A percentile compares a stretch with the other conserved stretches of the same genome.
Conservation (phyloP, 1,284 basidiomycete species). For the Sparassis latifolia region DNA sequence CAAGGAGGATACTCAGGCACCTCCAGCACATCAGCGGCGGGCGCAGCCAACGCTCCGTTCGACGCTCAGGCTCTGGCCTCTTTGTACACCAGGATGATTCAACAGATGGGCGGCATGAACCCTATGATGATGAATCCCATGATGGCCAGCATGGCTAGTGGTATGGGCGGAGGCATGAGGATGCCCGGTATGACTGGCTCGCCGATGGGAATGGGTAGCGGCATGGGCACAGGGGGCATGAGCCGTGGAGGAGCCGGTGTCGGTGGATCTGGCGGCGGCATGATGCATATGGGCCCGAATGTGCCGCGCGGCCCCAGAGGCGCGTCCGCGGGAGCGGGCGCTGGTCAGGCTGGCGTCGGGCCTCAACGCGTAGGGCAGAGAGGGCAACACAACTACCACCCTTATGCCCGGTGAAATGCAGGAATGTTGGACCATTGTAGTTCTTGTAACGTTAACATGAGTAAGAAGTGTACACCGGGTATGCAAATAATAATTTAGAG, state of each 20-base stretch:
- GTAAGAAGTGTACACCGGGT: too few relatives aligned
- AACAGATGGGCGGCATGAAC: constrained; percentile 56
- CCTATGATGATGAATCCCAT: constrained; percentile 42
- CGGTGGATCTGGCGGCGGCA: constrained; percentile 20
- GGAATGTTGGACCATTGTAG: too few relatives aligned
- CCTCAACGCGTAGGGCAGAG: constrained; percentile 68
- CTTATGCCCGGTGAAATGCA: constrained; percentile 55
- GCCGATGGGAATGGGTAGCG: constrained; percentile 29
- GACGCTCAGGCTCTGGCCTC: constrained; percentile 77
- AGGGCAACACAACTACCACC: constrained; percentile 74
- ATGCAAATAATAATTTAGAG: too few relatives aligned
- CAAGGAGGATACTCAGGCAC: constrained; percentile 22
- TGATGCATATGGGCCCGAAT: constrained; percentile 40
- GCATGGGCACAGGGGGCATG: constrained; percentile 29
- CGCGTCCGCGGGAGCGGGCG: constrained; percentile 41
- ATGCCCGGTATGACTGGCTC: constrained; percentile 44
- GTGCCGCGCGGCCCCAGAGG: constrained; percentile 65
- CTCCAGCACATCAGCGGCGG: constrained; percentile 11
- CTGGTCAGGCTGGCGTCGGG: constrained; percentile 48
- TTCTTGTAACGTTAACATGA: too few relatives aligned
- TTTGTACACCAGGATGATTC: constrained; percentile 80
- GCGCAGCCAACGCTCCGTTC: constrained; percentile 51
- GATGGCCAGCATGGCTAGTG: constrained; percentile 34
- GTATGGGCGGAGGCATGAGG: constrained; percentile 35
- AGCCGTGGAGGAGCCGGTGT: constrained; percentile 25